Conservation (phyloP, 352 stramenopile species). For the Globisporangium orthogonon region DNA sequence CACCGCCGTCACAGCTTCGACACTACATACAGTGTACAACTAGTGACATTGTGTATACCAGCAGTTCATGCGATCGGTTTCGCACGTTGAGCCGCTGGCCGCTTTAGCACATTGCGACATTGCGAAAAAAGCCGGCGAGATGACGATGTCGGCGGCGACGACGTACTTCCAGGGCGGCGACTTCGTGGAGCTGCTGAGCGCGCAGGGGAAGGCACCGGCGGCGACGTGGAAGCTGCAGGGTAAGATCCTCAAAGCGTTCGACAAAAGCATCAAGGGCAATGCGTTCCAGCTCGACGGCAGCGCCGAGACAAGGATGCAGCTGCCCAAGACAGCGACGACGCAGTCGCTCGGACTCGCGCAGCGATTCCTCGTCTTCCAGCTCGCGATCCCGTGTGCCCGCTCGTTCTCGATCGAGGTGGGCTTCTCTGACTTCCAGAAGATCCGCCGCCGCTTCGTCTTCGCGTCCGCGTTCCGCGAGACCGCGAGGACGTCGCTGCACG, state of each 20-base stretch:
- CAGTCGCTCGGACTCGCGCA: constrained; percentile 56
- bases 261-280: constrained; percentile 77
- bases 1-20: too few relatives aligned
- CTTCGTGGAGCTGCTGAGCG: constrained; percentile 75
- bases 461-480: constrained; percentile 76
- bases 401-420: constrained; percentile 76
- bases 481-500: constrained; percentile 42
- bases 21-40: too few relatives aligned
- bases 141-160: not conserved
- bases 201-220: constrained; percentile 66
- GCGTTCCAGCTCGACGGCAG: constrained; percentile 69
- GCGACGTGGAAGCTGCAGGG: constrained; percentile 65
- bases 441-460: constrained; percentile 64
- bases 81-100: too few relatives aligned
- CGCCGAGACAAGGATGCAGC: constrained; percentile 75
- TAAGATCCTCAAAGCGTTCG: constrained; percentile 75
- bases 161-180: constrained; percentile 78
- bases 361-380: constrained; percentile 66
- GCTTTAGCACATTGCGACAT: too few relatives aligned
- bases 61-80: too few relatives aligned
- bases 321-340: constrained; percentile 48
- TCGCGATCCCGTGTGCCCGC: constrained; percentile 50
- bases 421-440: constrained; percentile 70
- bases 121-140: too few relatives aligned
- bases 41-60: too few relatives aligned